Evolutionary conservation across 2,329 filamentous ascomycete genomes (phyloP).

Genomic region (Epichloe sibirici): DNA sequence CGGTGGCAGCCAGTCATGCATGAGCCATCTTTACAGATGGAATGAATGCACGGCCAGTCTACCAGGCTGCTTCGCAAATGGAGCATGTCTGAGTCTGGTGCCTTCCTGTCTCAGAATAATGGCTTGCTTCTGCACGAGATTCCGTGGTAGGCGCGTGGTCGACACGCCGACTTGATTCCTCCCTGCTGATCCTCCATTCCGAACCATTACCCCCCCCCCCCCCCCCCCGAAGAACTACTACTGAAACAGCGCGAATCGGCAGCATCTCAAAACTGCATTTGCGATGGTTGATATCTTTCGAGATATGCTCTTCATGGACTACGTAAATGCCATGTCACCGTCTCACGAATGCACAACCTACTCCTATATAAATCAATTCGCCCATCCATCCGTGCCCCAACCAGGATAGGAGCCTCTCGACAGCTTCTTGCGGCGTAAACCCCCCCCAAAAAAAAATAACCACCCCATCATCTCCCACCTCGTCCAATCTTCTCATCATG

Average conservation of each 20-base stretch:
- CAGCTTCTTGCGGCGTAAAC: not conserved
- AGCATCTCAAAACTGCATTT: not conserved
- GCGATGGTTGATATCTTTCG: too few relatives aligned
- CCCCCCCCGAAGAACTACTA: not conserved
- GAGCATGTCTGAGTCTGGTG: too few relatives aligned
- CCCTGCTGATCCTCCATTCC: conserved; percentile 1
- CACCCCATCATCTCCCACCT: not conserved
- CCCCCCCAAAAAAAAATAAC: not conserved
- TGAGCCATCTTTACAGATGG: too few relatives aligned
- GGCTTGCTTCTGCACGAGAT: not conserved
- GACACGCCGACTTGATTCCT: not conserved
- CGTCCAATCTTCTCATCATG: not conserved
- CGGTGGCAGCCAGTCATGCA: too few relatives aligned
- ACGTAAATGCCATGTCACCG: not conserved
- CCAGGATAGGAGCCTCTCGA: not conserved
- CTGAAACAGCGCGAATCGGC: not conserved
- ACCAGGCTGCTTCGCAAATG: too few relatives aligned
- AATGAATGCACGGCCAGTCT: too few relatives aligned
- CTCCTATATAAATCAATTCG: not conserved
- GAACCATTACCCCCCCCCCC: too few relatives aligned
- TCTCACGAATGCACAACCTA: not conserved
- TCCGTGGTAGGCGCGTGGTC: not conserved
- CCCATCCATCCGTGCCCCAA: not conserved
- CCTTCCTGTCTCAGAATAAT: not conserved
- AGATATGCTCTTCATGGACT: too few relatives aligned